Evolutionary conservation across 1,284 basidiomycete genomes (phyloP).

Genomic region (Coniferiporia sulphurascens): DNA sequence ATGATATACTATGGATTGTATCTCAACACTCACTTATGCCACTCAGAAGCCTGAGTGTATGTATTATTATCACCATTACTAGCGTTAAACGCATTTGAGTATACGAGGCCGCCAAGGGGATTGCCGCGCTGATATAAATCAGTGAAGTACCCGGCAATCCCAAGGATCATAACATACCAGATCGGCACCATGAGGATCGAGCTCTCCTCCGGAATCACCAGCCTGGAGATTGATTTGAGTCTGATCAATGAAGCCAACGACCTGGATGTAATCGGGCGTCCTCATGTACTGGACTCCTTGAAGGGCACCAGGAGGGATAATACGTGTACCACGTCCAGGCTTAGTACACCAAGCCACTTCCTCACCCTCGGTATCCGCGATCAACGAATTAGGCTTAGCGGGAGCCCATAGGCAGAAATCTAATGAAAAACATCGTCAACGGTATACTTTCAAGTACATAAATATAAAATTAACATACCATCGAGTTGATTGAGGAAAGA

Average conservation of each 20-base stretch:
- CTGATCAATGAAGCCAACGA: conserved; percentile 62
- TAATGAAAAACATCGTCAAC: conserved; percentile 17
- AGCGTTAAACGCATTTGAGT: conserved; percentile 47
- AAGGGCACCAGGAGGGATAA: conserved; percentile 59
- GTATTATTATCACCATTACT: conserved; percentile 37
- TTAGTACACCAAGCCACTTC: conserved; percentile 75
- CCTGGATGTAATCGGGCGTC: conserved; percentile 62
- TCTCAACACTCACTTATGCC: conserved; percentile 46
- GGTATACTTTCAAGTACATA: not conserved
- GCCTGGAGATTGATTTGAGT: conserved; percentile 45
- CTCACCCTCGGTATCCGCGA: conserved; percentile 62
- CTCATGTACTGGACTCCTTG: conserved; percentile 61
- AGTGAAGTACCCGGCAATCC: not conserved
- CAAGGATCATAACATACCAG: conserved; percentile 28
- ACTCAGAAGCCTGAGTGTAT: conserved; percentile 50
- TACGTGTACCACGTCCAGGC: conserved; percentile 57
- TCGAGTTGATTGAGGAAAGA: conserved; percentile 47
- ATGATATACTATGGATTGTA: not conserved
- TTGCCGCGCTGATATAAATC: conserved; percentile 37
- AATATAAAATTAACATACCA: conserved; percentile 33
- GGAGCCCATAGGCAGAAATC: conserved; percentile 68
- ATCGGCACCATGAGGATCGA: conserved; percentile 60
- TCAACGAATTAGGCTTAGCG: conserved; percentile 39
- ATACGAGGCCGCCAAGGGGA: conserved; percentile 48
- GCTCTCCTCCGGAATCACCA: conserved; percentile 64